phyloP scores from a whole-genome alignment of 208 protist species.

The Trichomonas tenax region DNA sequence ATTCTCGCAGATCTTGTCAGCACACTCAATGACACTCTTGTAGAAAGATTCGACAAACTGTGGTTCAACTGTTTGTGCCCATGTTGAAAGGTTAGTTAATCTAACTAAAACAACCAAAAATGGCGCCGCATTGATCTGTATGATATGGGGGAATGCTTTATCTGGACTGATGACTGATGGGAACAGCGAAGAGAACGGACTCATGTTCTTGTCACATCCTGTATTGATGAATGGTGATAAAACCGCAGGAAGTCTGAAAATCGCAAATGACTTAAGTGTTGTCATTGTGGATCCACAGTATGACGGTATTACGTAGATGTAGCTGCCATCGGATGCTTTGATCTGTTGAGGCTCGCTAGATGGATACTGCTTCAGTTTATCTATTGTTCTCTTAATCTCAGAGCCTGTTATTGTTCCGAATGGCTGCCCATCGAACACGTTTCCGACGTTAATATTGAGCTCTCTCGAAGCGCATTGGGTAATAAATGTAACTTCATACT shows the following conservation, averaged over 20 bases:
- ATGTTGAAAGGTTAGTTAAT: background rate
- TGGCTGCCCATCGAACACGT: background rate
- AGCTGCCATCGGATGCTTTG: background rate
- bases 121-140: background rate
- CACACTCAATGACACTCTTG: background rate
- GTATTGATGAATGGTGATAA: background rate
- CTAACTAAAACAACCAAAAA: background rate
- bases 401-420: background rate
- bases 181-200: background rate
- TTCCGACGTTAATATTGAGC: background rate
- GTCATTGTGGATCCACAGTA: background rate
- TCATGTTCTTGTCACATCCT: background rate
- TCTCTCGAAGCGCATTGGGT: background rate
- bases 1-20: background rate
- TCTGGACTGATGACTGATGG: background rate
- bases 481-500: background rate
- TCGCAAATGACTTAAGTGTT: background rate
- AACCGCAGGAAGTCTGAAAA: background rate
- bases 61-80: background rate
- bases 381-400: background rate
- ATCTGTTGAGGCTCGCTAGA: background rate
- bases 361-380: background rate
- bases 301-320: background rate
- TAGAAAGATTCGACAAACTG: background rate
- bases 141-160: background rate